Base-by-base conservation (phyloP, 129 eudicot species). In the Artemisia annua region DNA sequence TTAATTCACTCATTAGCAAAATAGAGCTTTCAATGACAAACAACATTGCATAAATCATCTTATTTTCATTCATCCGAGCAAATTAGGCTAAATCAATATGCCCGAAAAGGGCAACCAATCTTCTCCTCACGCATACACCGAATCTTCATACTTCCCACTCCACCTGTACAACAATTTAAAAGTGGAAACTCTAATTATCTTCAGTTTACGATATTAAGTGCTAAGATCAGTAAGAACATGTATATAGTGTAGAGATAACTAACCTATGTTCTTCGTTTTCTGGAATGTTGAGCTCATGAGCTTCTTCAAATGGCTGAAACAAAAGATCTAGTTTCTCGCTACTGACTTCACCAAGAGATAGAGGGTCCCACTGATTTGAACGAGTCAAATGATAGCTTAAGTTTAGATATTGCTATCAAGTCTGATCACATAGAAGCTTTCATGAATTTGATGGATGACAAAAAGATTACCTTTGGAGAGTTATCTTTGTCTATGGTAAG, bases 401-500 rank as follows among this genome's bases (percentile, higher is more conserved):
- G 22, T 32, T 17, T 18, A 30, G 61, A 51, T 24, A 22, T 17
- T 2, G 32, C 48, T 60, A 61, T 28, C 24, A 39, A 3, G 46
- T 19, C 56, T 12, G 55, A 46, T 19, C 22, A 24, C 32, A 55
- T 16, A 64, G 17, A 39, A 64, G 11, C 5, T 66, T 17, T 55
- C 62, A 68, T 1, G 43, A 67, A 16, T 26, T 20, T 3, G 19
- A 30, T 13, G 30, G 48, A 48, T 10, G 28, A 58, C 19, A 7
- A 69, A 64, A 69, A 72, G 20, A 18, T 54, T 83, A 88, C 99
- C 87, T 90, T 95, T 63, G 99, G 99, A 68, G 86, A 55, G 67
- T 95, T 95, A 59, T 90, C 96, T 83, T 95, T 95, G 87, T 95
- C 96, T 5, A 95, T 85, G 58, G 88, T 82, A 81, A 88, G 85